phyloP scores from a whole-genome alignment of 441 rosid species.

The Corymbia calophylla region DNA sequence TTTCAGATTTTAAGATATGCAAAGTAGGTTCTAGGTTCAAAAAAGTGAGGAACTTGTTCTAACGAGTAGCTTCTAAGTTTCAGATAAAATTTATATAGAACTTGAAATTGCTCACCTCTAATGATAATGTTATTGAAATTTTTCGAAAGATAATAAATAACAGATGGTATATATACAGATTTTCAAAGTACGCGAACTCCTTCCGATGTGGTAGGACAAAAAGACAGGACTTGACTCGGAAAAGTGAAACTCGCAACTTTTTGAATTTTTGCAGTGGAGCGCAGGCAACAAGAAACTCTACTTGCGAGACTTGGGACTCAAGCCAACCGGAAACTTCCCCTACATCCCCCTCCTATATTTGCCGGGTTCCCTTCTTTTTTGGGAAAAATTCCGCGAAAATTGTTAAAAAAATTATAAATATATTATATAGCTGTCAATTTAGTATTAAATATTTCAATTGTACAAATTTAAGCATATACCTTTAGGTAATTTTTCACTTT shows the following conservation, averaged over 20 bases:
- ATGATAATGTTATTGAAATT: too few relatives aligned
- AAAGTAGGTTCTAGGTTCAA: too few relatives aligned
- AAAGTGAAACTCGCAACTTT: background rate
- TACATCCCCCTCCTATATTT: background rate
- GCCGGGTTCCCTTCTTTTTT: background rate
- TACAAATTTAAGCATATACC: background rate
- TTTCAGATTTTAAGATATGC: too few relatives aligned
- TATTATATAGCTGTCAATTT: fast-evolving
- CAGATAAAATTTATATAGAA: too few relatives aligned
- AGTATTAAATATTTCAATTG: too few relatives aligned
- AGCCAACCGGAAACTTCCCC: background rate
- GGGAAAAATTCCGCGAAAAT: too few relatives aligned
- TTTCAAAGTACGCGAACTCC: background rate
- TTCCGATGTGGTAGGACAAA: background rate
- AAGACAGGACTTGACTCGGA: background rate
- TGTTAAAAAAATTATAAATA: too few relatives aligned
- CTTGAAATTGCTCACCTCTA: too few relatives aligned
- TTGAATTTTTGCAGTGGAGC: background rate
- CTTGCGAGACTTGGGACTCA: background rate
- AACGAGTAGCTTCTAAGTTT: too few relatives aligned
- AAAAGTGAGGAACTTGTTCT: too few relatives aligned
- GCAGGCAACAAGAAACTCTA: background rate
- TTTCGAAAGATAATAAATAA: too few relatives aligned
- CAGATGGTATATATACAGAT: too few relatives aligned
- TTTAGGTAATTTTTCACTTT: background rate